A percentile compares a stretch with the other conserved stretches of the same genome.
These are phyloP conservation scores for Abelmoschus esculentus DNA, from an alignment of 345 rosid species.

Conservation along the genomic window DNA sequence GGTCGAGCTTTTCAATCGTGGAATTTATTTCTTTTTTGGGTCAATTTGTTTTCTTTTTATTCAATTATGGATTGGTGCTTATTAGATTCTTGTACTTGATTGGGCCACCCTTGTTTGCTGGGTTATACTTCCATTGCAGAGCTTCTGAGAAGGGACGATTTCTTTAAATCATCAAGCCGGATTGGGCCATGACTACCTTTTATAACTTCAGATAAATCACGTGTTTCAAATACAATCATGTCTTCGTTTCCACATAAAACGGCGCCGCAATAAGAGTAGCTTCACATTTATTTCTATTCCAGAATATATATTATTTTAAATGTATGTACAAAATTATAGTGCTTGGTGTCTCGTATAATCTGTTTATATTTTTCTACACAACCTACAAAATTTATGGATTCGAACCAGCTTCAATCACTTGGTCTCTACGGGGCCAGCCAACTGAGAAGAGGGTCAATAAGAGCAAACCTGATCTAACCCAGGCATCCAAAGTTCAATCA, in stretches of 20 bases:
- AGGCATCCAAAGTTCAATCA: neutral
- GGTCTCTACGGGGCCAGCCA: neutral
- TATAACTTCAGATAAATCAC: too few relatives aligned
- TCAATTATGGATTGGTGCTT: neutral
- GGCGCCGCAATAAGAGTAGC: neutral
- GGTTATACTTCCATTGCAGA: neutral
- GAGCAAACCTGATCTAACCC: neutral
- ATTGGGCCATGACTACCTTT: too few relatives aligned
- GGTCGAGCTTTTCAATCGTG: too few relatives aligned
- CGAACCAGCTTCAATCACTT: neutral
- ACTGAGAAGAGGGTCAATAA: neutral
- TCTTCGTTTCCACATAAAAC: neutral
- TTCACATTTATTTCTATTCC: constrained; percentile 15
- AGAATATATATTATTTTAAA: constrained; percentile 10
- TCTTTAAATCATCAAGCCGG: too few relatives aligned
- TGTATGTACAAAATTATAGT: constrained; percentile 28
- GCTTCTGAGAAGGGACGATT: neutral
- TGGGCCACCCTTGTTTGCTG: neutral
- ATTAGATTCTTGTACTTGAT: neutral
- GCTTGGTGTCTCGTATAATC: constrained; percentile 6
- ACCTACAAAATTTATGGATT: constrained; percentile 20
- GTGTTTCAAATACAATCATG: too few relatives aligned
- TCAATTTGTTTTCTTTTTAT: too few relatives aligned
- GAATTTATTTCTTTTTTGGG: too few relatives aligned
- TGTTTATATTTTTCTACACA: constrained; percentile 11